Evolutionary conservation across 2,329 filamentous ascomycete genomes (phyloP).

Genomic region (Alternaria viburni): DNA sequence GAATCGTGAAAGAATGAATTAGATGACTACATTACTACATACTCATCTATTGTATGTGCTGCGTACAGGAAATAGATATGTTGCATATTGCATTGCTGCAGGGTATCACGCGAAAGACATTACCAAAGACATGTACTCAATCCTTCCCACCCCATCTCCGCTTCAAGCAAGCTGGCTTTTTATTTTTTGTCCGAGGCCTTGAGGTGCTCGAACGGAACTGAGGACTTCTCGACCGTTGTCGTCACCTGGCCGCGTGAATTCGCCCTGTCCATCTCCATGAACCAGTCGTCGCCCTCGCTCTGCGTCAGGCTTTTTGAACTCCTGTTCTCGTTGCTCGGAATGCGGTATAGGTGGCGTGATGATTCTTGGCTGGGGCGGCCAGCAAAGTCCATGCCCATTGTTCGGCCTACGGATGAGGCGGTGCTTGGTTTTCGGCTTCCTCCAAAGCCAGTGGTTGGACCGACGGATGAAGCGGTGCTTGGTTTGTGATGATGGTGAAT

Average conservation of each 20-base stretch:
- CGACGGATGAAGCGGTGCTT: conserved; percentile 16
- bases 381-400: conserved; percentile 15
- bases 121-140: background rate
- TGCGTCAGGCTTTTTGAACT: conserved; percentile 2
- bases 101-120: conserved; percentile 14
- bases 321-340: background rate
- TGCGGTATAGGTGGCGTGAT: conserved; percentile 26
- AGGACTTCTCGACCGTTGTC: conserved; percentile 12
- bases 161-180: background rate
- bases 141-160: background rate
- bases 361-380: conserved; percentile 36
- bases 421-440: conserved; percentile 18
- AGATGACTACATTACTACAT: background rate
- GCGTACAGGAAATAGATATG: conserved; percentile 1
- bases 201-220: conserved; percentile 12
- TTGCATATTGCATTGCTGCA: conserved; percentile 8
- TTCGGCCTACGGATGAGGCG: conserved; percentile 18
- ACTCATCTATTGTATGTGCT: background rate
- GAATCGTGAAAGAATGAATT: background rate
- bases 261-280: conserved; percentile 21
- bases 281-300: conserved; percentile 27
- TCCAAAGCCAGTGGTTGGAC: conserved; percentile 16
- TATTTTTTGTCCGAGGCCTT: conserved; percentile 7
- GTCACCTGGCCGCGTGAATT: conserved; percentile 18
- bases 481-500: conserved; percentile 10